Base-by-base conservation (phyloP, 1,284 basidiomycete genomes). In the Puccinia horiana region DNA sequence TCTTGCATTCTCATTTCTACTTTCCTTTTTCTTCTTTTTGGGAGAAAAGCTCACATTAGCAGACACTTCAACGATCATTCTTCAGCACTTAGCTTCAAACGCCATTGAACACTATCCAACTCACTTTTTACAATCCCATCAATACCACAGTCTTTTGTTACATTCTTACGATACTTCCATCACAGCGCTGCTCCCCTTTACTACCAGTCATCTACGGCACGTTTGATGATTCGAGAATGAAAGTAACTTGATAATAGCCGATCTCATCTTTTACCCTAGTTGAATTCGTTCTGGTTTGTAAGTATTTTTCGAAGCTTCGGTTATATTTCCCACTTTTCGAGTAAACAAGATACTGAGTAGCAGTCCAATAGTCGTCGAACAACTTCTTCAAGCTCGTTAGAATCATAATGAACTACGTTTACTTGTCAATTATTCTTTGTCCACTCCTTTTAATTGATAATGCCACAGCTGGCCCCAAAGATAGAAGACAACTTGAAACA, bases 51-150 rank as follows among this genome's bases (percentile, higher is more conserved):
- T n/a, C 63, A 40, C 3, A 42, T 16, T n/a, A 42, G 63, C 42
- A 40, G 37, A 67, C 63, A 67, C 63, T 67, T 42, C n/a, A 8
- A 67, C 63, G n/a, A 42, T 67, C 63, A 67, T 67, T 67, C n/a
- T n/a, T 67, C 20, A 40, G 37, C 18, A n/a, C 37, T 40, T 42
- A 67, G 20, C 37, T 42, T 42, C 29, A 12, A 67, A 42, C 63
- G 63, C 18, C 63, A 20, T 67, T 42, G 37, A 18, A 67, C 63
- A 67, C 14, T 67, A 42, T 23, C 35, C 63, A 67, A 20, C 29
- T 63, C 16, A 63, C 35, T 35, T 67, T 40, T 42, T n/a, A 42
- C 40, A 23, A 11, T 67, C 35, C 8, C n/a, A 23, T 42, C 40
- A 67, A 37, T 23, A 14, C 23, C 32, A 67, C 63, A 42, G 20